Conservation (phyloP, 345 rosid species). For the Streptanthus diversifolius region DNA sequence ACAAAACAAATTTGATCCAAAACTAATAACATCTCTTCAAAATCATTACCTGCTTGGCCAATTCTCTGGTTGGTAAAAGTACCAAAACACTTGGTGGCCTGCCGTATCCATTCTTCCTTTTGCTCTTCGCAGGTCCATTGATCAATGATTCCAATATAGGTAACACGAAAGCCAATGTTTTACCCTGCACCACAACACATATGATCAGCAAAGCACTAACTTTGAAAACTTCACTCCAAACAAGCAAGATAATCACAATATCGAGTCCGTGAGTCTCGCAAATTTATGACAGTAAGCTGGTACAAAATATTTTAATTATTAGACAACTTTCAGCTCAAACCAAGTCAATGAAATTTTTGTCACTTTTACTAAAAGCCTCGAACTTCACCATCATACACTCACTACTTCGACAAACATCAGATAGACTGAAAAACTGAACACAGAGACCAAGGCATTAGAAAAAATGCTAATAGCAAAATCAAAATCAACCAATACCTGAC, state of each 20-base stretch:
- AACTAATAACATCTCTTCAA: neutral
- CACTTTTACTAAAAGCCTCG: neutral
- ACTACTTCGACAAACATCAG: neutral
- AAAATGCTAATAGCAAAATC: neutral
- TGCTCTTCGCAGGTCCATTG: constrained; percentile 57
- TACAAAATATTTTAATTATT: neutral
- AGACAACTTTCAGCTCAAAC: neutral
- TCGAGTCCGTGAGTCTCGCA: neutral
- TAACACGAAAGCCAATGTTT: constrained; percentile 93
- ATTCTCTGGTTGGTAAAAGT: constrained; percentile 89
- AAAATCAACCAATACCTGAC: constrained; percentile 53
- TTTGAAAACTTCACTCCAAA: neutral
- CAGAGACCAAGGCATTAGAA: neutral
- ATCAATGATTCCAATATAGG: constrained; percentile 86
- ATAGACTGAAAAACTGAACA: neutral
- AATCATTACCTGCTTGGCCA: constrained; percentile 74
- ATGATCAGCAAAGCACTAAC: neutral
- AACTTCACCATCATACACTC: neutral
- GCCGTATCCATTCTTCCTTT: constrained; percentile 72
- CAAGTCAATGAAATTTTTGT: neutral
- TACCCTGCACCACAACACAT: constrained; percentile 59
- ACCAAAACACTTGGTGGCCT: constrained; percentile 88
- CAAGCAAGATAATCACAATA: neutral
- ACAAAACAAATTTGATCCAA: neutral
- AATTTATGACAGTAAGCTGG: neutral